These are phyloP conservation scores for Ambrosia trifida DNA, from an alignment of 129 eudicot species.

Conservation along the genomic window DNA sequence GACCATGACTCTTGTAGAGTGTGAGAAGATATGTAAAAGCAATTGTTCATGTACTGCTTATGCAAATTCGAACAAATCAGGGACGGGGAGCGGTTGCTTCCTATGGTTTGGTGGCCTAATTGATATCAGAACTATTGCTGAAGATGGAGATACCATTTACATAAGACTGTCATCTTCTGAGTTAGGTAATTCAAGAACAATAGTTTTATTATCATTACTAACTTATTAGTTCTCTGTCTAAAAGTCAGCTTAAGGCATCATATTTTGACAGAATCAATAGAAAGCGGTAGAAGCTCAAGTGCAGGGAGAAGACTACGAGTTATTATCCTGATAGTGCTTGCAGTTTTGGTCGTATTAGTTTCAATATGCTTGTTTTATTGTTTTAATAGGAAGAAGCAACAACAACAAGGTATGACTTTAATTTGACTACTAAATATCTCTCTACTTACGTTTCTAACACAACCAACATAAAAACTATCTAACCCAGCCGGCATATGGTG, in stretches of 20 bases:
- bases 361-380: too few species aligned
- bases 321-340: not conserved
- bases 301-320: not conserved
- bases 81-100: conserved; percentile 35
- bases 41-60: conserved; percentile 37
- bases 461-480: not conserved
- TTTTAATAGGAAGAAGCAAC: conserved; percentile 7
- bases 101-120: conserved; percentile 26
- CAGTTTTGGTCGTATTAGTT: too few species aligned
- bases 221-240: not conserved
- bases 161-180: conserved; percentile 22
- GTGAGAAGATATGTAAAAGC: conserved; percentile 24
- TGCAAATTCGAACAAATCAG: conserved; percentile 11
- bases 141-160: conserved; percentile 24
- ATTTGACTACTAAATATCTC: not conserved
- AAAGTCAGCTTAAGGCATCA: not conserved
- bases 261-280: too few species aligned
- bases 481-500: too few species aligned
- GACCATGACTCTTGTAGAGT: conserved; percentile 24
- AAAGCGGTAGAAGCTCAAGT: not conserved
- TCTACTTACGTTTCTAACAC: not conserved
- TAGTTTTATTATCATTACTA: not conserved
- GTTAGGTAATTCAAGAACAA: conserved; percentile 27
- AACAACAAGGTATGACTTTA: not conserved
- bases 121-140: conserved; percentile 12